Evolutionary conservation across 306 rosid species (phyloP).

Genomic region (Casuarina glauca): DNA sequence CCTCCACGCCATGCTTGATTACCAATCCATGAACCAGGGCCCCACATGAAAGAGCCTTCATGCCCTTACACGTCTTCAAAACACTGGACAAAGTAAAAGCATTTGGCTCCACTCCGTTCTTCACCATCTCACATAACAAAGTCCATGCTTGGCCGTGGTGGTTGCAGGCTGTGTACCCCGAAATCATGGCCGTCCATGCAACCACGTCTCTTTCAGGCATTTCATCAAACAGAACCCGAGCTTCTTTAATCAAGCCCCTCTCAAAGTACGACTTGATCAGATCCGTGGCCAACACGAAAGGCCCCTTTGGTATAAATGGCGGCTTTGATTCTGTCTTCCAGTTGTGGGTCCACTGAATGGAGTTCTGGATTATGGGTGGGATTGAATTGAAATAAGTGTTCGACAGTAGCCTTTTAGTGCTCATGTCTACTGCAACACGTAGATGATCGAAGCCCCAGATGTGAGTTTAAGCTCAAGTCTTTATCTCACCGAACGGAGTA

Average conservation of each 20-base stretch:
- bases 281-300: conserved; percentile 48
- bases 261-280: conserved; percentile 45
- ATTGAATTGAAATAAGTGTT: conserved; percentile 35
- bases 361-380: conserved; percentile 45
- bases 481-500: background rate
- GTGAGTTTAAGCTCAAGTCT: background rate
- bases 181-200: conserved; percentile 72
- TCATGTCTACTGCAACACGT: conserved; percentile 24
- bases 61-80: conserved; percentile 65
- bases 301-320: conserved; percentile 39
- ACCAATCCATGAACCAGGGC: conserved; percentile 53
- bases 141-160: conserved; percentile 49
- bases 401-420: conserved; percentile 24
- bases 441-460: conserved; percentile 1
- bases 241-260: conserved; percentile 45
- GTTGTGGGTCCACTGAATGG: conserved; percentile 28
- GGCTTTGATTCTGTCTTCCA: conserved; percentile 20
- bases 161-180: conserved; percentile 57
- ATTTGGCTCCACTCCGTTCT: conserved; percentile 42
- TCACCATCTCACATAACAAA: conserved; percentile 54
- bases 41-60: conserved; percentile 56
- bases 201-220: conserved; percentile 62
- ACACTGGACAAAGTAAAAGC: conserved; percentile 66
- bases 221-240: conserved; percentile 66
- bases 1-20: conserved; percentile 49